Evolutionary conservation across 139 green algal genomes (phyloP).

Genomic region (Eudorina sp.): DNA sequence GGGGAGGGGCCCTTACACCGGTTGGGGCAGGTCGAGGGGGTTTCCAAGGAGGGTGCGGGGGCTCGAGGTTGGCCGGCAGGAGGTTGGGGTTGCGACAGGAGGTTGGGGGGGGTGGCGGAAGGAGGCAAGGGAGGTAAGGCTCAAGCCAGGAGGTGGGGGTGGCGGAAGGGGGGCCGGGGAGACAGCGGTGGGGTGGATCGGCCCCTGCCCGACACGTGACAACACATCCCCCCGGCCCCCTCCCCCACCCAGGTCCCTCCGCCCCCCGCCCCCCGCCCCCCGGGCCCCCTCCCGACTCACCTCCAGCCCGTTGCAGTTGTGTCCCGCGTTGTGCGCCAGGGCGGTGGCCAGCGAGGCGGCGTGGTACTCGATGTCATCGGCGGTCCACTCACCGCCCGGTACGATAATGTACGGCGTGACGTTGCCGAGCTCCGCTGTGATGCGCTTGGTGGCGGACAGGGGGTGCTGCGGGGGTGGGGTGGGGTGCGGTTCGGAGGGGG

Average conservation of each 20-base stretch:
- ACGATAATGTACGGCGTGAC: constrained; percentile 90
- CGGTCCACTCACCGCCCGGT: constrained; percentile 65
- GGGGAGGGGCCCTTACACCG: too few species aligned
- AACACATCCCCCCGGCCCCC: background rate
- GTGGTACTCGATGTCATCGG: constrained; percentile 81
- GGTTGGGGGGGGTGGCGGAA: too few species aligned
- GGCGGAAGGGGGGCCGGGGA: too few species aligned
- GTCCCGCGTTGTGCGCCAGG: constrained; percentile 31
- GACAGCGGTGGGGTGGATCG: too few species aligned
- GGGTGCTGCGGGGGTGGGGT: background rate
- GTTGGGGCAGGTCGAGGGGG: background rate
- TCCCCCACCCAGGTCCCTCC: background rate
- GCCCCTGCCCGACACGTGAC: too few species aligned
- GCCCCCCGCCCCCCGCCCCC: background rate
- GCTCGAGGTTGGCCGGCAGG: too few species aligned
- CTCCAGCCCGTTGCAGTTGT: constrained; percentile 29
- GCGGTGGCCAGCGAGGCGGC: constrained; percentile 73
- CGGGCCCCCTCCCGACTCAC: background rate
- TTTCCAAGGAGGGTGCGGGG: too few species aligned
- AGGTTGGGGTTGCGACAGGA: too few species aligned
- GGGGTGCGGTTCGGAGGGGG: background rate
- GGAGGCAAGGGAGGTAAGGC: too few species aligned
- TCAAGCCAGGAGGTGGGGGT: too few species aligned
- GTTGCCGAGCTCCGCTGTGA: constrained; percentile 88
- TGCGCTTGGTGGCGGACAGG: constrained; percentile 22